Conservation (phyloP, 2,329 filamentous ascomycete genomes). For the Salinomyces thailandicus region DNA sequence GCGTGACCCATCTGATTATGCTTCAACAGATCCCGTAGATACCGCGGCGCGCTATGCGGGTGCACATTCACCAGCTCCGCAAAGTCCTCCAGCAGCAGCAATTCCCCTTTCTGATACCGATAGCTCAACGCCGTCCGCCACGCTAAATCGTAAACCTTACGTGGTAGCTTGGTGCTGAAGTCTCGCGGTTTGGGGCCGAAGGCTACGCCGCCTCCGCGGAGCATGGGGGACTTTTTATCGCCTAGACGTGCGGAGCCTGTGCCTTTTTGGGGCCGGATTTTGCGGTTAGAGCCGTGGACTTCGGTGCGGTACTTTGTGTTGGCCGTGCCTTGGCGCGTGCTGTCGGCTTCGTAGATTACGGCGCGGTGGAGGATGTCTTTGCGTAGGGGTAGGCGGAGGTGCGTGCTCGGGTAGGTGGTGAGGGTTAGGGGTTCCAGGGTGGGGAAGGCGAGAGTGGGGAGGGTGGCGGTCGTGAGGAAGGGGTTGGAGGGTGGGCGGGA, state of each 20-base stretch:
- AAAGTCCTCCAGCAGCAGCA: conserved; percentile 72
- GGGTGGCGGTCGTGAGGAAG: conserved; percentile 55
- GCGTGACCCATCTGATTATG: conserved; percentile 58
- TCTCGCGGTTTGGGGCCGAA: conserved; percentile 89
- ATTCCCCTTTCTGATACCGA: conserved; percentile 75
- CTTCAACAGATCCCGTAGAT: conserved; percentile 57
- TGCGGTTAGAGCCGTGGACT: conserved; percentile 71
- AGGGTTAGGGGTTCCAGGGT: conserved; percentile 72
- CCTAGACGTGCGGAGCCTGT: conserved; percentile 69
- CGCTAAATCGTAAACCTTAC: conserved; percentile 89
- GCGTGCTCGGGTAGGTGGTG: conserved; percentile 66
- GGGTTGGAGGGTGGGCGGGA: conserved; percentile 21
- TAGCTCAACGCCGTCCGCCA: conserved; percentile 92
- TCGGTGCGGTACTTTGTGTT: conserved; percentile 71
- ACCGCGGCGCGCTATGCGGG: conserved; percentile 35
- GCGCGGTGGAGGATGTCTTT: conserved; percentile 88
- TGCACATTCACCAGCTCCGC: conserved; percentile 57
- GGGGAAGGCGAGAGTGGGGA: conserved; percentile 86
- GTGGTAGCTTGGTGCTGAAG: conserved; percentile 71
- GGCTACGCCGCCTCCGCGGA: conserved; percentile 74
- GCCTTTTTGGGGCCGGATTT: conserved; percentile 81
- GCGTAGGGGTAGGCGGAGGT: conserved; percentile 77
- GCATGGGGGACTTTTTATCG: conserved; percentile 68
- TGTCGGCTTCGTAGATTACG: conserved; percentile 85
- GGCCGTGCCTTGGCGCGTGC: conserved; percentile 76